Evolutionary conservation across 2,329 filamentous ascomycete genomes (phyloP), one percentile per base, ranked within the genome.

Genomic region (Beauveria rudraprayagi): DNA sequence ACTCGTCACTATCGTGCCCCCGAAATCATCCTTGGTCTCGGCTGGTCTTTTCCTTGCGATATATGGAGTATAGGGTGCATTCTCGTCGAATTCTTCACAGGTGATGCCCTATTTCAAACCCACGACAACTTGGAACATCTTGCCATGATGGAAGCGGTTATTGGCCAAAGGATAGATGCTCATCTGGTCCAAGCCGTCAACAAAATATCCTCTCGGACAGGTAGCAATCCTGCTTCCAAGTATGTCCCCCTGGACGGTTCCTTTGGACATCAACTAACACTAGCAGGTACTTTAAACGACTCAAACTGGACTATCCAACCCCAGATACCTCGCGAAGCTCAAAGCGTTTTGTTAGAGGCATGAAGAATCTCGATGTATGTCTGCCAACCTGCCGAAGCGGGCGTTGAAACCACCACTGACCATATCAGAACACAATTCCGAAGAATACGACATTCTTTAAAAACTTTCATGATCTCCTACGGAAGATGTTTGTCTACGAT

Each of bases 61-160:
- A 88, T 89, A 28, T 89, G 86, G 86, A 89, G 86, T 69, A 89
- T 89, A 37, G 86, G 86, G 3, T 89, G 86, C 66, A 89, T 89
- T 63, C 76, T 89, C 8, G 86, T 89, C 19, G 86, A 89, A 65
- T 89, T 89, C 71, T 89, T 85, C 64, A 89, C 86, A 0, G 86
- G 86, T 5, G 86, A 89, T 67, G 86, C 86, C 22, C 74, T 89
- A 1, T 89, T 89, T 71, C 86, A 89, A 70, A 89, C 86, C 1
- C 86, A 89, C 66, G 86, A 89, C 66, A 89, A 89, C 63, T 77
- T 89, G 28, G 86, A 89, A 70, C 86, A 89, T 68, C 74, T 89
- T 59, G 86, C 86, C 19, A 89, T 89, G 86, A 89, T 89, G 86
- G 86, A 88, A 68, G 83, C 82, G 37, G 86, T 89, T 8, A 83